phyloP scores from a whole-genome alignment of 1,284 basidiomycete genomes.

The Prillingera fragicola region DNA sequence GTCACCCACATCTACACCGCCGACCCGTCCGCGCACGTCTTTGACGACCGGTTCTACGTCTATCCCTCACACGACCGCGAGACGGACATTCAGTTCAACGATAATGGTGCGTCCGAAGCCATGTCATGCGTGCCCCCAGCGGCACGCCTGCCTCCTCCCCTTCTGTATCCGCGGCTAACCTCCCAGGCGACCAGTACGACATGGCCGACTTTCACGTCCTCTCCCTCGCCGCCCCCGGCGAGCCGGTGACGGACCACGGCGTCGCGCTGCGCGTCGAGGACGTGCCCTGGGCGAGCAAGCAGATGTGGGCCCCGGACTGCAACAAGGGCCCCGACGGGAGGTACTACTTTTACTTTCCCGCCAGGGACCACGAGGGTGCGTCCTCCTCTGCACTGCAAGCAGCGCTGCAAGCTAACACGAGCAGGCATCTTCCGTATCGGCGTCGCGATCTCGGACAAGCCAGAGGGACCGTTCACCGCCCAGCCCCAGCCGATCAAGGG shows the following conservation, averaged over 20 bases:
- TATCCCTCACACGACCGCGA: constrained; percentile 39
- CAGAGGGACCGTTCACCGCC: constrained; percentile 36
- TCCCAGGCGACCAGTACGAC: constrained; percentile 40
- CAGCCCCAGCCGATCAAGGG: constrained; percentile 29
- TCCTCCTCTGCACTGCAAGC: neutral
- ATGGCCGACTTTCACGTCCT: constrained; percentile 41
- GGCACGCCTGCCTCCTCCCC: too few relatives aligned
- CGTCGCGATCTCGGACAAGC: constrained; percentile 26
- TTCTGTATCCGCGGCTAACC: too few relatives aligned
- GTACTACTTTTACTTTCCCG: constrained; percentile 40
- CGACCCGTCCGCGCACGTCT: constrained; percentile 40
- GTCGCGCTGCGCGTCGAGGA: constrained; percentile 27
- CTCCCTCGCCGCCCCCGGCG: constrained; percentile 27
- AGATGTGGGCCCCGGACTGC: constrained; percentile 39
- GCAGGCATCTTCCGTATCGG: constrained; percentile 38
- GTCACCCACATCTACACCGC: constrained; percentile 37
- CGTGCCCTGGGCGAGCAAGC: constrained; percentile 35
- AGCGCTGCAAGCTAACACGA: constrained; percentile 6
- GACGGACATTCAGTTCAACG: constrained; percentile 34
- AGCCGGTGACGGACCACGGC: constrained; percentile 34
- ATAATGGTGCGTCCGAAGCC: too few relatives aligned
- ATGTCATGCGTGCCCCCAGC: too few relatives aligned
- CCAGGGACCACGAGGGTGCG: constrained; percentile 33
- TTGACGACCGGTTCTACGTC: constrained; percentile 33
- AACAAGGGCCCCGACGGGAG: constrained; percentile 26